These are phyloP conservation scores for Naganishia antarctica DNA, from an alignment of 768 basidiomycete species.

Conservation along the genomic window DNA sequence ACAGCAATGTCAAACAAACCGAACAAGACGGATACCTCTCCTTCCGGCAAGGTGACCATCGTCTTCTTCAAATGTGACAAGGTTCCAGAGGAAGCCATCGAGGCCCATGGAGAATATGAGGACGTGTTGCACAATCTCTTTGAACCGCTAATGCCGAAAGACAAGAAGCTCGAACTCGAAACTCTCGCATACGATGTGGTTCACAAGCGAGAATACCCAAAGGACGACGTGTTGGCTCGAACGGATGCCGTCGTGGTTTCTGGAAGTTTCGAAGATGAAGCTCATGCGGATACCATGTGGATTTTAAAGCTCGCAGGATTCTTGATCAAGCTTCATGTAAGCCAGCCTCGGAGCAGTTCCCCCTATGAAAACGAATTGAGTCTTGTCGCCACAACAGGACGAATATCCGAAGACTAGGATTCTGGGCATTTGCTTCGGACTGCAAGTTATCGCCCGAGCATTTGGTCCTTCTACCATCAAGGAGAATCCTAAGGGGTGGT, in stretches of 20 bases:
- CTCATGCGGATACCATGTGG: slow-evolving; percentile 36
- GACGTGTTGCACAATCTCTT: slow-evolving; percentile 41
- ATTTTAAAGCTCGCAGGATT: slow-evolving; percentile 38
- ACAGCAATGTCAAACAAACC: neutral
- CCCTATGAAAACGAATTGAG: neutral
- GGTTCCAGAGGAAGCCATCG: slow-evolving; percentile 29
- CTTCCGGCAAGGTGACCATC: slow-evolving; percentile 30
- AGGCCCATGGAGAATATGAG: slow-evolving; percentile 36
- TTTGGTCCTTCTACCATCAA: slow-evolving; percentile 35
- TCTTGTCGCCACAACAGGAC: no score
- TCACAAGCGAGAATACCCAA: slow-evolving; percentile 34
- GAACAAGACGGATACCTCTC: slow-evolving; percentile 3
- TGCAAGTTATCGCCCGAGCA: slow-evolving; percentile 37
- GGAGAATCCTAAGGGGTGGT: slow-evolving; percentile 39
- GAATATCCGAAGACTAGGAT: slow-evolving; percentile 35
- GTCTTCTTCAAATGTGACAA: slow-evolving; percentile 39
- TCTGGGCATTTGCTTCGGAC: slow-evolving; percentile 38
- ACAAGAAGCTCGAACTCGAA: slow-evolving; percentile 30
- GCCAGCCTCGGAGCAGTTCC: neutral
- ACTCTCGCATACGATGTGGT: slow-evolving; percentile 36
- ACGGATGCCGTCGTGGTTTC: slow-evolving; percentile 37
- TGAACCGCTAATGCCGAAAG: slow-evolving; percentile 32
- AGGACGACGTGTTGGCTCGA: slow-evolving; percentile 33
- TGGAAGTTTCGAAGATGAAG: slow-evolving; percentile 40
- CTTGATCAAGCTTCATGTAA: slow-evolving; percentile 34